Percentiles rank a stretch among this genome's conserved stretches.
phyloP scores from a whole-genome alignment of 805 yeast species.

The Candida koratica region DNA sequence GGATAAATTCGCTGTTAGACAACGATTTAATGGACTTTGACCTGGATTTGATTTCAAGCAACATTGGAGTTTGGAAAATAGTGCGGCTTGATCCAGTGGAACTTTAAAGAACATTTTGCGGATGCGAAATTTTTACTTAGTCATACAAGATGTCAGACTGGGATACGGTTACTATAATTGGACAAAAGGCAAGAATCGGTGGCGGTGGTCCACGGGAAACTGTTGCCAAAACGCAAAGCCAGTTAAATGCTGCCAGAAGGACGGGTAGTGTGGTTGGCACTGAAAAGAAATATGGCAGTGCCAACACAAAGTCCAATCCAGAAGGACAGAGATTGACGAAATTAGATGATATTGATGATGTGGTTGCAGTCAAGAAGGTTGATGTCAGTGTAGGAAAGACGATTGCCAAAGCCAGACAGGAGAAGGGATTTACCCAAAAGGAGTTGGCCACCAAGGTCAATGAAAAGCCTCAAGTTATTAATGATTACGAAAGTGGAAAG shows the following conservation, averaged over 20 bases:
- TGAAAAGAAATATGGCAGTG: slow-evolving; percentile 81
- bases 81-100: background rate
- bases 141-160: slow-evolving; percentile 58
- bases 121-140: slow-evolving; percentile 6
- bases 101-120: slow-evolving; percentile 1
- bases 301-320: slow-evolving; percentile 60
- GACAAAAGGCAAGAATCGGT: slow-evolving; percentile 83
- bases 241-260: slow-evolving; percentile 92
- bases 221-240: slow-evolving; percentile 74
- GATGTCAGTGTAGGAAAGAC: slow-evolving; percentile 84
- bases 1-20: slow-evolving; percentile 34
- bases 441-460: slow-evolving; percentile 93
- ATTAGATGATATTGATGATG: slow-evolving; percentile 90
- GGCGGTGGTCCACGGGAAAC: slow-evolving; percentile 82
- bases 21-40: slow-evolving; percentile 54
- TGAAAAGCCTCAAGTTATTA: slow-evolving; percentile 92
- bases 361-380: slow-evolving; percentile 86
- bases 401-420: slow-evolving; percentile 80
- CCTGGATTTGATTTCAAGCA: slow-evolving; percentile 48
- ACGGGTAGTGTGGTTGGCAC: slow-evolving; percentile 83
- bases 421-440: slow-evolving; percentile 86
- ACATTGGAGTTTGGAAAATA: slow-evolving; percentile 1
- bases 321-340: slow-evolving; percentile 95
- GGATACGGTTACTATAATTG: slow-evolving; percentile 88
- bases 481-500: slow-evolving; percentile 95